A percentile compares a stretch with the other conserved stretches of the same genome.
Conservation (phyloP, 1,284 basidiomycete species). For the Tilletiopsis washingtonensis region DNA sequence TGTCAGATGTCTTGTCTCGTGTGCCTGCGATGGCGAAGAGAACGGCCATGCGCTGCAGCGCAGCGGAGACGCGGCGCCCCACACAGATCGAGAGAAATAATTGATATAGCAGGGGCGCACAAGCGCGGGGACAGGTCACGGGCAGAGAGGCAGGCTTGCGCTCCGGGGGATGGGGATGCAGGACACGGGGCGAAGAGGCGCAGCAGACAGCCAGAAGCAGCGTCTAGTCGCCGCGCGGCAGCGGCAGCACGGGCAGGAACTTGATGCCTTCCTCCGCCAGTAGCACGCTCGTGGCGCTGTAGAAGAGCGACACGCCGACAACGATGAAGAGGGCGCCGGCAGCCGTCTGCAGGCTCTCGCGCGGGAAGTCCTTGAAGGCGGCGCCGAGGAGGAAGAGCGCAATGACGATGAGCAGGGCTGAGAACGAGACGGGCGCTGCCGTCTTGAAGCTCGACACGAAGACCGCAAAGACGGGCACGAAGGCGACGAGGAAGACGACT, state of each 20-base stretch:
- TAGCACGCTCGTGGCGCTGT: slow-evolving; percentile 18
- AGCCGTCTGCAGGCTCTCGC: slow-evolving; percentile 10
- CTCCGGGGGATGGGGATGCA: too few relatives aligned
- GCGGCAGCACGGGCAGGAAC: slow-evolving; percentile 15
- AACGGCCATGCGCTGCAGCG: too few relatives aligned
- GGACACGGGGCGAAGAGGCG: too few relatives aligned
- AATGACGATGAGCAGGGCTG: slow-evolving; percentile 16
- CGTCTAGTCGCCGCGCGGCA: not conserved
- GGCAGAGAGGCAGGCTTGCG: too few relatives aligned
- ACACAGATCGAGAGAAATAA: too few relatives aligned
- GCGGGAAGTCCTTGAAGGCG: slow-evolving; percentile 12
- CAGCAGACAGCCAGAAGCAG: too few relatives aligned
- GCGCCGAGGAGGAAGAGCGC: slow-evolving; percentile 16
- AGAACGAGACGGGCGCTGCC: slow-evolving; percentile 7
- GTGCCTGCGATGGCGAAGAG: too few relatives aligned
- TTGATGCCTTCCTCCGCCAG: slow-evolving; percentile 23
- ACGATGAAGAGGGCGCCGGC: slow-evolving; percentile 24
- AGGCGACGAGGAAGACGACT: slow-evolving; percentile 14
- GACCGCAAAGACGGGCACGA: slow-evolving; percentile 26
- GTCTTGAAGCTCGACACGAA: slow-evolving; percentile 19
- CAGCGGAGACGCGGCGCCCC: too few relatives aligned
- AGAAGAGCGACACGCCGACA: slow-evolving; percentile 18
- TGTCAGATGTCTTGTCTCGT: too few relatives aligned
- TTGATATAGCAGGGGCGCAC: too few relatives aligned
- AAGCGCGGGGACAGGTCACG: too few relatives aligned